Percentiles rank a stretch among this genome's conserved stretches.
Evolutionary conservation across 2,329 filamentous ascomycete genomes (phyloP).

Genomic region (Fusarium chaquense): DNA sequence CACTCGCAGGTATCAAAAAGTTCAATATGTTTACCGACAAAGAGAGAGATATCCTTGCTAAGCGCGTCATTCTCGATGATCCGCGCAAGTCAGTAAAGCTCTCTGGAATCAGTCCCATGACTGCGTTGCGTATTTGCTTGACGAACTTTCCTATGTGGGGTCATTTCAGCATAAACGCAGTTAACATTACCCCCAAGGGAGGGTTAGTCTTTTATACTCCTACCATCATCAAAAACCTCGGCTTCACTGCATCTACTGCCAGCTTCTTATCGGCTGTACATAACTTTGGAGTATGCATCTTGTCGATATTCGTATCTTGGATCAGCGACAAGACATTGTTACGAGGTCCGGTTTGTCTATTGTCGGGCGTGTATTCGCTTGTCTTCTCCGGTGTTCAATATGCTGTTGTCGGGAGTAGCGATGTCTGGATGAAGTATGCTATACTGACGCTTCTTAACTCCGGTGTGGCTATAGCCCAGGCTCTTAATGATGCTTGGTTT

Average conservation of each 20-base stretch:
- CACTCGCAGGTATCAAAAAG: neutral
- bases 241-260: constrained; percentile 1
- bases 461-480: neutral
- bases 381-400: constrained; percentile 8
- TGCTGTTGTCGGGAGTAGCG: neutral
- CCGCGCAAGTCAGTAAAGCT: constrained; percentile 8
- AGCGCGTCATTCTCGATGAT: constrained; percentile 11
- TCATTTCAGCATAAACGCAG: constrained; percentile 2
- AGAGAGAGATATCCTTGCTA: constrained; percentile 1
- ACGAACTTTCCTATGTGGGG: constrained; percentile 13
- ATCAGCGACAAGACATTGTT: neutral
- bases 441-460: neutral
- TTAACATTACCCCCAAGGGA: neutral
- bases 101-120: neutral
- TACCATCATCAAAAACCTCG: constrained; percentile 13
- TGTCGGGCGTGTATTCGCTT: constrained; percentile 7
- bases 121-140: neutral
- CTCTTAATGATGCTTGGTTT: constrained; percentile 1
- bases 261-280: constrained; percentile 4
- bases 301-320: neutral
- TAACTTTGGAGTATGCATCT: constrained; percentile 12
- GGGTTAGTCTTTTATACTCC: constrained; percentile 9
- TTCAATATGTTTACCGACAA: neutral
- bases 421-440: constrained; percentile 10
- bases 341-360: neutral